Base-by-base conservation (phyloP, 177 flowering plant genomes). In the Vitis hybrid region DNA sequence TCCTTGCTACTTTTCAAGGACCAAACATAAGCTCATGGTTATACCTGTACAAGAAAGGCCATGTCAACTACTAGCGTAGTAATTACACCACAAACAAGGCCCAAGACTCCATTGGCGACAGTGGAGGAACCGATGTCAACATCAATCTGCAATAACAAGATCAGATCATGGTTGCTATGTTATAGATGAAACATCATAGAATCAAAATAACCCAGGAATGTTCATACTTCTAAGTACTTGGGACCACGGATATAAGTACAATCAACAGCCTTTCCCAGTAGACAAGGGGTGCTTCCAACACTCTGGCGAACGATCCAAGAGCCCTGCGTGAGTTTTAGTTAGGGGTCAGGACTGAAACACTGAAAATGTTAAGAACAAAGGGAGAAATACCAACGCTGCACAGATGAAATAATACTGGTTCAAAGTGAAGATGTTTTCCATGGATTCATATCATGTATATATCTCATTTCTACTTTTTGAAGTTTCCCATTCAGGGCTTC, bases 241-340 rank as follows among this genome's bases (percentile, higher is more conserved):
- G 93, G 83, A 76, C 90, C 94, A 19, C 97, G 98, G 61, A 92
- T 92, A 77, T 96, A 96, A 81, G 85, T 96, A 82, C 99, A 96
- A 76, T 96, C 99, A 74, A 96, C 97, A 62, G 98, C 97, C 79
- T 93, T 96, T 16, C 99, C 98, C 69, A 96, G 72, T 62, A 96
- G 78, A 81, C 99, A 96, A 60, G 99, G 98, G 16, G 97, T 90
- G 77, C 97, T 90, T 71, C 99, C 99, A 79, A 93, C 99, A 83
- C 99, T 96, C 79, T 96, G 99, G 10, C 98, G 94, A 53, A 96
- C 99, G 77, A 96, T 93, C 98, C 99, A 96, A 50, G 98, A 93
- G 19, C 99, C 99, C 98, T 96, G 83, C 74, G 79, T 19, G 54
- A 39, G 45, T 39, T 39, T 39, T 39, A 39, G 45, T 39, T 5